Evolutionary conservation across 805 yeast species (phyloP).

Genomic region (Yarrowia sp.): DNA sequence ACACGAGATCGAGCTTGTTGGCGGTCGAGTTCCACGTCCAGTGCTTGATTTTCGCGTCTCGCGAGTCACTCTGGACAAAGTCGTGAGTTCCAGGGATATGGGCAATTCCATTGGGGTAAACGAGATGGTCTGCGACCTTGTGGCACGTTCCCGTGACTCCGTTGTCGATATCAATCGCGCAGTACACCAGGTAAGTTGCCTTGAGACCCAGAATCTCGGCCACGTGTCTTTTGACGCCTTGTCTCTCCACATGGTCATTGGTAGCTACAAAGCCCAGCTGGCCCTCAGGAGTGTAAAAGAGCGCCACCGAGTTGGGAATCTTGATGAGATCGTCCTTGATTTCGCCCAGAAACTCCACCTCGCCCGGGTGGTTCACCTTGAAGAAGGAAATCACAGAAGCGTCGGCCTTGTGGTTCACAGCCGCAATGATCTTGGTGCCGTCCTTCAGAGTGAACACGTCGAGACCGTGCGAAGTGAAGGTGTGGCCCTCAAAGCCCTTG

Average conservation of each 20-base stretch:
- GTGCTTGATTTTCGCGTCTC: conserved; percentile 32
- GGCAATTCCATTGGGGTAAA: conserved; percentile 29
- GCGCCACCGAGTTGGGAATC: conserved; percentile 28
- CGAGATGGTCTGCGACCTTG: conserved; percentile 26
- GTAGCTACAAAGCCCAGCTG: conserved; percentile 29
- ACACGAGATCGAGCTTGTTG: conserved; percentile 25
- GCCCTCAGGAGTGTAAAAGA: conserved; percentile 33
- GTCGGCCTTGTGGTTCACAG: conserved; percentile 14
- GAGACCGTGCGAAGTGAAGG: conserved; percentile 23
- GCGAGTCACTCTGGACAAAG: conserved; percentile 21
- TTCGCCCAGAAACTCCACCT: conserved; percentile 2
- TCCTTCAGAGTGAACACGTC: conserved; percentile 32
- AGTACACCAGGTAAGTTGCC: conserved; percentile 18
- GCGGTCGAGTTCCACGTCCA: conserved; percentile 36
- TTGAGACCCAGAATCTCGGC: conserved; percentile 28
- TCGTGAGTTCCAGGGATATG: conserved; percentile 27
- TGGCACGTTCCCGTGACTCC: conserved; percentile 13
- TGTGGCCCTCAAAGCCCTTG: conserved; percentile 19
- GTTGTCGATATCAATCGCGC: background rate
- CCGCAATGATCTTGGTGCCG: conserved; percentile 11
- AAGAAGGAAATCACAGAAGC: conserved; percentile 9
- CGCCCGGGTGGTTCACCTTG: conserved; percentile 8
- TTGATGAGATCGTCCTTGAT: conserved; percentile 3
- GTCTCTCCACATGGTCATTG: conserved; percentile 8
- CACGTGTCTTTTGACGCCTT: background rate